A percentile compares a stretch with the other conserved stretches of the same genome.
These are phyloP conservation scores for Colletotrichum higginsianum DNA, from an alignment of 2,329 filamentous ascomycete genomes.

Conservation along the genomic window DNA sequence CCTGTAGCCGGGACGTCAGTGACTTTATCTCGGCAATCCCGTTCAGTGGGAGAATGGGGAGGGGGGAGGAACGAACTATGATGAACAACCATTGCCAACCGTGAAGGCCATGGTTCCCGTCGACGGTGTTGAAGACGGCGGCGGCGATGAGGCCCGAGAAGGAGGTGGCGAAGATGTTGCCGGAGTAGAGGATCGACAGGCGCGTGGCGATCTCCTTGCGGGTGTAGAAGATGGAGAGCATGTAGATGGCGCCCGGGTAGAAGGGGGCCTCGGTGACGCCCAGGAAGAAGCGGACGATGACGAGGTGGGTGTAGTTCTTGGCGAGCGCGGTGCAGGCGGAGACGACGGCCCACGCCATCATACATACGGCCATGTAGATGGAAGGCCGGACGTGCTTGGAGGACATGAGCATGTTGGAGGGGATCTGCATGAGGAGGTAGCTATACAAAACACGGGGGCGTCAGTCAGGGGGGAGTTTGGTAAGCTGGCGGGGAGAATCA, in stretches of 20 bases:
- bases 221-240: slow-evolving; percentile 70
- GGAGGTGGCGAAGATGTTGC: slow-evolving; percentile 53
- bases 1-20: slow-evolving; percentile 4
- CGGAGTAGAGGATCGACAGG: slow-evolving; percentile 62
- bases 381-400: slow-evolving; percentile 52
- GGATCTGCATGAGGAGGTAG: slow-evolving; percentile 64
- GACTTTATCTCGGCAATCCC: too few species aligned
- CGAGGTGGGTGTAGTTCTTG: slow-evolving; percentile 58
- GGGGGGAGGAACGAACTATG: slow-evolving; percentile 29
- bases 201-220: slow-evolving; percentile 62
- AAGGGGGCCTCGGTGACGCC: slow-evolving; percentile 59
- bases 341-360: slow-evolving; percentile 59
- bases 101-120: slow-evolving; percentile 46
- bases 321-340: slow-evolving; percentile 58
- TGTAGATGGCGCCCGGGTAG: slow-evolving; percentile 53
- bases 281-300: slow-evolving; percentile 59
- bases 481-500: slow-evolving; percentile 18
- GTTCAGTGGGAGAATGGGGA: too few species aligned
- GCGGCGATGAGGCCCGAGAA: slow-evolving; percentile 62
- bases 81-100: slow-evolving; percentile 55
- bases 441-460: not conserved
- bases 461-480: not conserved
- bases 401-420: slow-evolving; percentile 62
- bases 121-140: slow-evolving; percentile 54
- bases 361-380: slow-evolving; percentile 50